A percentile compares a stretch with the other conserved stretches of the same genome.
phyloP scores from a whole-genome alignment of 1,284 basidiomycete genomes.

The Naganishia sp. region DNA sequence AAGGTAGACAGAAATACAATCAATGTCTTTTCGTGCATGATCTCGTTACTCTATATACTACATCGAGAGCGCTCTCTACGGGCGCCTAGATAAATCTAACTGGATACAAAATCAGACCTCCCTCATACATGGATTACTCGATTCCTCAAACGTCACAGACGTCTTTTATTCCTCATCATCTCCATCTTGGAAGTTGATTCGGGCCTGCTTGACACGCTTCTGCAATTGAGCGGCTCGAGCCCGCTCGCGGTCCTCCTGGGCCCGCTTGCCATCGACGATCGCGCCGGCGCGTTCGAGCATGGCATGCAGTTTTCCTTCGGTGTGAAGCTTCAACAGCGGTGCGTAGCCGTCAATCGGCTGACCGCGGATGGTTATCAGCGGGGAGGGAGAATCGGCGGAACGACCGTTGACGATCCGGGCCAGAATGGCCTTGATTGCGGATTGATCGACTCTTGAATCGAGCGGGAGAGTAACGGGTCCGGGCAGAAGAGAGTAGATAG shows the following conservation, averaged over 20 bases:
- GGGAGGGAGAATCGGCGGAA: slow-evolving; percentile 1
- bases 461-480: slow-evolving; percentile 13
- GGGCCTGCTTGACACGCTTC: slow-evolving; percentile 9
- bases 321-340: slow-evolving; percentile 19
- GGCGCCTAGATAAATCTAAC: neutral
- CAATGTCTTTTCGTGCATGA: neutral
- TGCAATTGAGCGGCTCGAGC: neutral
- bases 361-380: slow-evolving; percentile 33
- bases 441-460: slow-evolving; percentile 13
- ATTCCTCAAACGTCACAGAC: neutral
- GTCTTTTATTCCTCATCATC: neutral
- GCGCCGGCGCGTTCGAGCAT: slow-evolving; percentile 32
- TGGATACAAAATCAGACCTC: slow-evolving; percentile 5
- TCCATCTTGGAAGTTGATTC: slow-evolving; percentile 3
- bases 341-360: slow-evolving; percentile 27
- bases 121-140: slow-evolving; percentile 9
- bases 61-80: neutral
- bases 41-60: neutral
- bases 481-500: slow-evolving; percentile 24
- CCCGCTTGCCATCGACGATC: slow-evolving; percentile 27
- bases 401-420: slow-evolving; percentile 27
- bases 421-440: slow-evolving; percentile 15
- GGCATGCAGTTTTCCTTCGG: slow-evolving; percentile 9
- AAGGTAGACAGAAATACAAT: too few species aligned
- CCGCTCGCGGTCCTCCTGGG: slow-evolving; percentile 9